phyloP scores from a whole-genome alignment of 192 early-diverging fungal species.

The Umbelopsis sp. region DNA sequence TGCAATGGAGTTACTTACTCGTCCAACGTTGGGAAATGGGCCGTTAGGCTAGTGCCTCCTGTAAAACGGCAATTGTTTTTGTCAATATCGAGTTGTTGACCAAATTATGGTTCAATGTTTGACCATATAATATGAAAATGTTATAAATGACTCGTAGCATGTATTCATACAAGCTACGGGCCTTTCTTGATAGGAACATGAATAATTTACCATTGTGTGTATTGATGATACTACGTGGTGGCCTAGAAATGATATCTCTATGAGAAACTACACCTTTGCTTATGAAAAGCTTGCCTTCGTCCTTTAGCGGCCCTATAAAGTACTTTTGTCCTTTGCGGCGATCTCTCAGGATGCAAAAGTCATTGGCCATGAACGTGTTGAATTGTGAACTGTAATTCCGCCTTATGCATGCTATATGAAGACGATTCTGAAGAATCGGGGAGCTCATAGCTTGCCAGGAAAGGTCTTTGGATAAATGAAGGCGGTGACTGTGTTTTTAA shows the following conservation, averaged over 20 bases:
- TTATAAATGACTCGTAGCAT: neutral
- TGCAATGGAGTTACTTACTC: constrained; percentile 30
- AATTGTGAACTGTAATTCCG: neutral
- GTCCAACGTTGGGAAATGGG: constrained; percentile 47
- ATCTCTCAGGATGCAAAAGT: constrained; percentile 38
- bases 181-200: neutral
- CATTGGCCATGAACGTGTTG: constrained; percentile 23
- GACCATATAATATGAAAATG: neutral
- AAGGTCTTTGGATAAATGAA: neutral
- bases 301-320: constrained; percentile 43
- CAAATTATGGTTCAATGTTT: neutral
- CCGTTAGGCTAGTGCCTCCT: constrained; percentile 27
- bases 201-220: constrained; percentile 32
- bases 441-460: neutral
- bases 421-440: too few species aligned
- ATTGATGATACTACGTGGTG: constrained; percentile 24
- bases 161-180: neutral
- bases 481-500: neutral
- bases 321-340: constrained; percentile 27
- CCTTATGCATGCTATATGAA: neutral
- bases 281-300: constrained; percentile 17
- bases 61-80: neutral
- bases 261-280: constrained; percentile 31
- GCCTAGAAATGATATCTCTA: constrained; percentile 30
- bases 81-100: neutral